Percentiles rank a stretch among this genome's conserved stretches.
phyloP scores from a whole-genome alignment of 2,329 filamentous ascomycete species.

The Zymoseptoria pseudotritici region DNA sequence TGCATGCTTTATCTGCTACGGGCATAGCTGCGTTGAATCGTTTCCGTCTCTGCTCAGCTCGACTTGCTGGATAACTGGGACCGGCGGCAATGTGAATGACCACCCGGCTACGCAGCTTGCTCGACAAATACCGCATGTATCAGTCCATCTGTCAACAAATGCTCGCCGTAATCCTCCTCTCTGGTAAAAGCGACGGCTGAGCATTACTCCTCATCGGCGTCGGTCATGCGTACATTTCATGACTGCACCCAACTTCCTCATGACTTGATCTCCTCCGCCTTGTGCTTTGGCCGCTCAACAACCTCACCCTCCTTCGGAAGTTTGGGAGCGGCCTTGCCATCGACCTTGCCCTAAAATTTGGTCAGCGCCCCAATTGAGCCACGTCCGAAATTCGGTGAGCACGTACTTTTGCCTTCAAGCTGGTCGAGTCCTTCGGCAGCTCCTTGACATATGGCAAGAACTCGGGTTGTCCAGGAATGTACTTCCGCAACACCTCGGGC shows the following conservation, averaged over 20 bases:
- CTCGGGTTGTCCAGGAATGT: slow-evolving; percentile 80
- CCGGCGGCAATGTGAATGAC: background rate
- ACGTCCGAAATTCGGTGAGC: background rate
- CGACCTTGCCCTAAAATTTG: slow-evolving; percentile 5
- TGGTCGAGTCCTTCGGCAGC: slow-evolving; percentile 66
- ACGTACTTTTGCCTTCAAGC: slow-evolving; percentile 43
- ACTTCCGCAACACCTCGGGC: slow-evolving; percentile 77
- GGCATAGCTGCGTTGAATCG: background rate
- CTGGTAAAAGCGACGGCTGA: background rate
- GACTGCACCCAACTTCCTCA: background rate
- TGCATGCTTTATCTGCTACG: background rate
- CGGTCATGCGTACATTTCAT: no score
- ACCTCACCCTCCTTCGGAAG: slow-evolving; percentile 26
- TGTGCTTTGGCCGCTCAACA: slow-evolving; percentile 28
- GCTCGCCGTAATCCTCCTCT: no score
- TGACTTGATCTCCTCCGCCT: slow-evolving; percentile 22
- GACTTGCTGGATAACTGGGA: background rate
- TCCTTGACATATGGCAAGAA: slow-evolving; percentile 88
- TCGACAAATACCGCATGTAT: background rate
- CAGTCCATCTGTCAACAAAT: background rate
- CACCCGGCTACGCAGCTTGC: background rate
- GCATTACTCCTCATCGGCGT: no score
- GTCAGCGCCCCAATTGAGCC: background rate
- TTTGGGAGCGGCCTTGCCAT: slow-evolving; percentile 18
- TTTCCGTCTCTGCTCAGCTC: background rate